phyloP scores from a whole-genome alignment of 2,329 filamentous ascomycete species.

The Nannizziopsis arthrosporioides region DNA sequence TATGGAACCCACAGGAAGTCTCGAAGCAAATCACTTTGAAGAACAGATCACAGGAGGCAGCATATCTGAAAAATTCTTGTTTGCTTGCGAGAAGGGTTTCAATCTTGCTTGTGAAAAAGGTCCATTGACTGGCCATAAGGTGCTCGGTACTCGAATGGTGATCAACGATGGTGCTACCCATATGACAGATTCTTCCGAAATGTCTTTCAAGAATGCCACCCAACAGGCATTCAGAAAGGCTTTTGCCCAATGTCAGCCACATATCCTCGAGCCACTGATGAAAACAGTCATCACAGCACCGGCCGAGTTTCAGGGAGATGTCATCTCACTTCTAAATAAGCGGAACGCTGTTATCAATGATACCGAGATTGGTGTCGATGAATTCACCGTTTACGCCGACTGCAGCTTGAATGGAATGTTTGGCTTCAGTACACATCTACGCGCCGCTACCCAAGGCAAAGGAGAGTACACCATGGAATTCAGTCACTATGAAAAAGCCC shows the following conservation, averaged over 20 bases:
- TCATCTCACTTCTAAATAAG: conserved; percentile 94
- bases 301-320: conserved; percentile 92
- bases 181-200: conserved; percentile 94
- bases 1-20: conserved; percentile 69
- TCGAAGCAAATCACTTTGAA: conserved; percentile 71
- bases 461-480: conserved; percentile 99
- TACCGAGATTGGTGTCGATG: conserved; percentile 84
- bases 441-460: conserved; percentile 93
- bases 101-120: conserved; percentile 70
- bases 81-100: conserved; percentile 93
- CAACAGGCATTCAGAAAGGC: conserved; percentile 95
- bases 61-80: conserved; percentile 91
- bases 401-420: conserved; percentile 97
- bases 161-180: conserved; percentile 95
- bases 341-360: conserved; percentile 89
- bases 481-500: conserved; percentile 81
- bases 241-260: conserved; percentile 67
- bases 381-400: conserved; percentile 85
- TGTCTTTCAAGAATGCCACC: conserved; percentile 87
- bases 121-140: conserved; percentile 81
- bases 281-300: conserved; percentile 95
- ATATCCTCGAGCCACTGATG: conserved; percentile 92
- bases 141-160: conserved; percentile 81
- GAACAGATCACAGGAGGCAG: conserved; percentile 76
- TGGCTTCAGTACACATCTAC: conserved; percentile 80